These are phyloP conservation scores for Rhizopus delemar DNA, from an alignment of 371 early-diverging fungal genomes.

Conservation along the genomic window DNA sequence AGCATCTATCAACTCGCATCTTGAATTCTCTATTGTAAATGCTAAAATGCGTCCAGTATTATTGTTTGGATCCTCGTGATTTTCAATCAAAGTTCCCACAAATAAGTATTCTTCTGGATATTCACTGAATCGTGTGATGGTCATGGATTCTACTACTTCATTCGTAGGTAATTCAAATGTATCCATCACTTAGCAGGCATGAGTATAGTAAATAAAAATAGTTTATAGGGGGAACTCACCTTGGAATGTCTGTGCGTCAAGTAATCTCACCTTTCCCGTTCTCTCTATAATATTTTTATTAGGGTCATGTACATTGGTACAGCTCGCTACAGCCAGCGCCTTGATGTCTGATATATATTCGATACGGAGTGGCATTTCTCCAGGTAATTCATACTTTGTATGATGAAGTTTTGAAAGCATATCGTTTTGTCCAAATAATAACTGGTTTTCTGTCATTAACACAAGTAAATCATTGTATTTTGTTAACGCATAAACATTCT, in stretches of 20 bases:
- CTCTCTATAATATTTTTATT: constrained; percentile 45
- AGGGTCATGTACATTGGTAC: constrained; percentile 22
- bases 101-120: constrained; percentile 42
- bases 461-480: constrained; percentile 66
- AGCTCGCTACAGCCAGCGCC: constrained; percentile 63
- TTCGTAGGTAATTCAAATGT: constrained; percentile 32
- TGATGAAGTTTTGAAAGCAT: constrained; percentile 82
- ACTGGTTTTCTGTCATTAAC: constrained; percentile 56
- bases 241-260: constrained; percentile 77
- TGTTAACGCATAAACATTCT: constrained; percentile 61
- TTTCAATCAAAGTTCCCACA: constrained; percentile 62
- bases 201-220: neutral
- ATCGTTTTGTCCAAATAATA: constrained; percentile 78
- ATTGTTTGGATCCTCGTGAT: constrained; percentile 49
- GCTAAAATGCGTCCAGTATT: constrained; percentile 59
- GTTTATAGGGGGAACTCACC: constrained; percentile 36
- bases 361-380: constrained; percentile 71
- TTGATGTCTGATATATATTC: constrained; percentile 55
- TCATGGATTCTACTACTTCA: constrained; percentile 53
- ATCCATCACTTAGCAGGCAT: constrained; percentile 29
- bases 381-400: constrained; percentile 62
- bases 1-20: constrained; percentile 44
- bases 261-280: constrained; percentile 58
- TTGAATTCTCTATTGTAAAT: constrained; percentile 43
- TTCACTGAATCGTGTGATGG: constrained; percentile 30